Base-by-base conservation (phyloP, 2,329 filamentous ascomycete species). In the Hypomyces rosellus region DNA sequence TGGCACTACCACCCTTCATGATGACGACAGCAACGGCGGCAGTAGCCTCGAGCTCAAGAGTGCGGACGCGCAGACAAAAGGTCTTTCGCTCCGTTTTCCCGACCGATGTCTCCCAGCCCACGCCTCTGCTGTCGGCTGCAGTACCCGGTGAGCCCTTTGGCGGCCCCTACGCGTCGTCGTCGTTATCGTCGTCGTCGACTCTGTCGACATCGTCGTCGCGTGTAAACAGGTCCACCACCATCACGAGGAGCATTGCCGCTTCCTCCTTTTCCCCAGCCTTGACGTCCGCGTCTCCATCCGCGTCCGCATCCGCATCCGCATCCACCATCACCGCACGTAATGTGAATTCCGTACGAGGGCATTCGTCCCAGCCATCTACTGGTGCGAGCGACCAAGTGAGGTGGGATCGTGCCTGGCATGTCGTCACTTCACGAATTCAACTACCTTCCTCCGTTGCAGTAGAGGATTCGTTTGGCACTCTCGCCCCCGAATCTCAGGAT, bases 401-500 rank as follows among this genome's bases (percentile, higher is more conserved):
- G 55, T 83, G 76, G 73, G 80, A 84, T 60, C 70, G 76, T 54
- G 79, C 81, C 51, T 85, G 82, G 82, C 77, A 82, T 60, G 67
- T 72, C 25, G 80, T 84, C 53, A 84, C 81, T 14, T 72, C 77
- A 30, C 71, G 70, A 34, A 77, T 85, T 42, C 72, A 74, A 43
- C 69, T 85, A 18, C 78, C 80, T 8, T 64, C 73, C n/a, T 78
- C 77, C 9, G 76, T 78, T 40, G 69, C 78, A 2, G 72, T 69
- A 7, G 75, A 80, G 59, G 77, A 80, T 59, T 77, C 75, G 20
- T 79, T 79, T 59, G 77, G 76, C 30, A 65, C 71, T 18, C 61
- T 77, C 44, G 62, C 68, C 36, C 66, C 74, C 14, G 70, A 71
- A 56, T 69, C 71, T 13, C 73, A 71, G 58, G 69, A 70, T 45